Conservation (phyloP, 2,329 filamentous ascomycete species). For the Decorospora gaudefroyi region DNA sequence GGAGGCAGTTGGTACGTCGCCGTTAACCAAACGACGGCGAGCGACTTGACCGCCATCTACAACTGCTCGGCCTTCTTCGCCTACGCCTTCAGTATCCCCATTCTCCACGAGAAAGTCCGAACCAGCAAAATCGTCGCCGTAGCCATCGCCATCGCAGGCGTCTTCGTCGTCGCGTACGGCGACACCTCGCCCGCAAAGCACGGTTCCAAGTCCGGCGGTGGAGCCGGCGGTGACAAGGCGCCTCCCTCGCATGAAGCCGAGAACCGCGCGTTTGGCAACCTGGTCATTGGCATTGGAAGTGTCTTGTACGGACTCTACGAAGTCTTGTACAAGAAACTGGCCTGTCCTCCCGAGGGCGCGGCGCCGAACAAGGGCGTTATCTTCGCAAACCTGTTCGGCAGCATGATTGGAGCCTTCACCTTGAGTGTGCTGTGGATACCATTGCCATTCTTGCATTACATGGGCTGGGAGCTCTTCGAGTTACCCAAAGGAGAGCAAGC, state of each 20-base stretch:
- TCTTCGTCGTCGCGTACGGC: conserved; percentile 94
- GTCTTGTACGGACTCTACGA: conserved; percentile 97
- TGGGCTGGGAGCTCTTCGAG: conserved; percentile 80
- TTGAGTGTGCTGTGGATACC: conserved; percentile 89
- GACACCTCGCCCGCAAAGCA: conserved; percentile 64
- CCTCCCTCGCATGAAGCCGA: conserved; percentile 59
- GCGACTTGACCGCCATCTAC: conserved; percentile 96
- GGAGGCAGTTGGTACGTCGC: conserved; percentile 95
- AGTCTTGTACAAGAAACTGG: conserved; percentile 90
- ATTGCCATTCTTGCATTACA: conserved; percentile 77
- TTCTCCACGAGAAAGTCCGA: conserved; percentile 82
- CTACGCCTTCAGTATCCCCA: conserved; percentile 91
- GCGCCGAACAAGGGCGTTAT: conserved; percentile 87
- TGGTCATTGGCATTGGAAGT: conserved; percentile 88
- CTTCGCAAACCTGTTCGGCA: conserved; percentile 91
- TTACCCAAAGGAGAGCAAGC: conserved; percentile 78
- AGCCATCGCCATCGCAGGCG: conserved; percentile 81
- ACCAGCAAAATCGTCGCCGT: conserved; percentile 87
- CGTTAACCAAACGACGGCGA: conserved; percentile 88
- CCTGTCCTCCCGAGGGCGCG: conserved; percentile 89
- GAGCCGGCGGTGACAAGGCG: conserved; percentile 55
- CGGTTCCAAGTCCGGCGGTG: conserved; percentile 60
- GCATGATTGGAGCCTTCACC: conserved; percentile 84
- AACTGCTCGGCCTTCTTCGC: conserved; percentile 99
- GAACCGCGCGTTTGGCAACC: conserved; percentile 78